Evolutionary conservation across 2,329 filamentous ascomycete genomes (phyloP), one percentile per base, ranked within the genome.

Genomic region (Arthrocladium fulminans): DNA sequence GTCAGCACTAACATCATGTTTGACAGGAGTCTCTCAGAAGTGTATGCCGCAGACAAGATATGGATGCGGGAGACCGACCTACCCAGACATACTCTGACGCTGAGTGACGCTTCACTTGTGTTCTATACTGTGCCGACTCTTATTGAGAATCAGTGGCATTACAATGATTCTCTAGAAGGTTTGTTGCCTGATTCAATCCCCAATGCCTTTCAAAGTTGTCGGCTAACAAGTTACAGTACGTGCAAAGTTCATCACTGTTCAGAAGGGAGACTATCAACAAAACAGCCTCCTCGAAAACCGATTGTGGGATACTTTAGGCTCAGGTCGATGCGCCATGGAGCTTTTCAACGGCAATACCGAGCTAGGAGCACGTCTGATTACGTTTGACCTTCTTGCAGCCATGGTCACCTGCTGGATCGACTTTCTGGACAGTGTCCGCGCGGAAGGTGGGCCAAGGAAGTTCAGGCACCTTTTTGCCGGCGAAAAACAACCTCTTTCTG

Each of bases 71-170:
- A 3, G 32, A 35, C 19, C 32, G 19, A 35, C n/a, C 32, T 4
- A 17, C 32, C 10, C 32, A 3, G 32, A 17, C 32, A 35, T 6
- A 35, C n/a, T 12, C 32, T 35, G n/a, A 35, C 19, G 6, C 32
- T 35, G 3, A 17, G 19, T 35, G 3, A 13, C n/a, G 19, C 32
- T 3, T 35, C 32, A 17, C 32, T 35, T 13, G n/a, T 15, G 6
- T 35, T 35, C 32, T 35, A 45, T 27, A 30, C 42, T 19, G 17
- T 45, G 29, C 42, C 42, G 15, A 45, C 17, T 19, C 7, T 20
- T 15, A 17, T 45, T 15, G 23, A n/a, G 17, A 30, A 25, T 12
- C 23, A 30, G 22, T 17, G 42, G 19, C 22, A 17, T 7, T n/a
- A 15, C 12, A 27, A 32, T 27, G 17, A 45, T 19, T 27, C 42